Evolutionary conservation across 257 asterid genomes (phyloP), one percentile per base, ranked within the genome.

Genomic region (Dorcoceras hygrometricum): DNA sequence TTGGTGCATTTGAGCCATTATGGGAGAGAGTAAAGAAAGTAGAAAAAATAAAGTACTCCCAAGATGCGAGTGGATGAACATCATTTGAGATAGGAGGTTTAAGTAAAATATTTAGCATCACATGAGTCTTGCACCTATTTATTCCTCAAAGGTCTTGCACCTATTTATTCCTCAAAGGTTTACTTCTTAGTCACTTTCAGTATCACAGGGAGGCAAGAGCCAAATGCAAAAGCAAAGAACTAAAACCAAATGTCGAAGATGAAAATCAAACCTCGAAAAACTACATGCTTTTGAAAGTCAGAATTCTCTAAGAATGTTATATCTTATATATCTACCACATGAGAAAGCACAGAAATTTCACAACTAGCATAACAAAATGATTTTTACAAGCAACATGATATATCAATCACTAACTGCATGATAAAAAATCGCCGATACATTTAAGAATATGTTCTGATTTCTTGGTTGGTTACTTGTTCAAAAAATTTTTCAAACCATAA

Each of bases 381-480:
- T 58, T 50, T 50, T 16, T 27, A 29, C 29, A 50, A 23, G 53
- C 57, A n/a, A 53, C 59, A 31, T 29, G 39, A 4, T 43, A 48
- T 67, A 72, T 62, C 62, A 50, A 46, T 20, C 71, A 67, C 51
- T 63, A 46, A 68, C 34, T 46, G 39, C 63, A 25, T 23, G 53
- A 63, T 6, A 20, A 71, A 39, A 18, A 57, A 16, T 34, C 18
- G 29, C 32, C 57, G 54, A 19, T 25, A 71, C 0, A 65, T 58
- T 19, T 62, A 62, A 67, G 58, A 29, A 34, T 34, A 34, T 34
- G n/a, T n/a, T n/a, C n/a, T n/a, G 46, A 34, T 3, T 3, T 16
- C 46, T 31, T 0, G 36, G 36, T 31, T 34, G 46, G 4, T 4
- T 34, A 34, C 46, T 34, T 34, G 16, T 27, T 6, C 27, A 7